Percentiles rank a stretch among this genome's conserved stretches.
Evolutionary conservation across 2,329 filamentous ascomycete genomes (phyloP).

Genomic region (Mycogone perniciosa): DNA sequence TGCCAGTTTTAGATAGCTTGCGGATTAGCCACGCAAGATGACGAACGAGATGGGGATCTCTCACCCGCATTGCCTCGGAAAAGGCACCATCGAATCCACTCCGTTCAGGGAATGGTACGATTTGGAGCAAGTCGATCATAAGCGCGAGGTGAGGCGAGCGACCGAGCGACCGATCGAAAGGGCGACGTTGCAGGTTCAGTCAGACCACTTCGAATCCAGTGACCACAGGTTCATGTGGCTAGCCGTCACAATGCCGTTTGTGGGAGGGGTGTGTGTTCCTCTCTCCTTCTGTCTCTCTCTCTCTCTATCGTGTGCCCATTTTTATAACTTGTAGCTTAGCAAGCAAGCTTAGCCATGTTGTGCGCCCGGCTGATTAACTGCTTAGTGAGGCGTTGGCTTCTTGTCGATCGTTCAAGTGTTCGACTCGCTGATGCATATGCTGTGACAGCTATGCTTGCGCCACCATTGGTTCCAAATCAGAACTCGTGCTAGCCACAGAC

Average conservation of each 20-base stretch:
- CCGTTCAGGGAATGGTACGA: not conserved
- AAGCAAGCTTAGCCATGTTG: no score
- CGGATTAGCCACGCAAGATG: no score
- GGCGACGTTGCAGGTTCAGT: not conserved
- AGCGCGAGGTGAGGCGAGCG: not conserved
- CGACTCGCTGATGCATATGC: no score
- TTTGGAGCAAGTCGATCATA: not conserved
- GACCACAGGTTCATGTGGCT: constrained; percentile 21
- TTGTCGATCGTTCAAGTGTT: no score
- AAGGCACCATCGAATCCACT: not conserved
- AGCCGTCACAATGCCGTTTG: constrained; percentile 13
- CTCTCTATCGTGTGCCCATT: not conserved
- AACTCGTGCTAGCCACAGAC: no score
- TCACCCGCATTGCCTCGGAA: not conserved
- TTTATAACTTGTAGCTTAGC: no score
- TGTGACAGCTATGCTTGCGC: no score
- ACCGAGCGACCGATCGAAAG: not conserved
- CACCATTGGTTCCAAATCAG: no score
- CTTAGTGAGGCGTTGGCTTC: not conserved
- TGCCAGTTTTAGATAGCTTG: not conserved
- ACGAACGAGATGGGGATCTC: no score
- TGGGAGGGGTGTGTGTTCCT: constrained; percentile 3
- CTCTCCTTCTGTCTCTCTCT: not conserved
- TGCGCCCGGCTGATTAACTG: not conserved
- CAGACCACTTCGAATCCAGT: constrained; percentile 17